phyloP scores from a whole-genome alignment of 768 basidiomycete species.

The Auriscalpium vulgare region DNA sequence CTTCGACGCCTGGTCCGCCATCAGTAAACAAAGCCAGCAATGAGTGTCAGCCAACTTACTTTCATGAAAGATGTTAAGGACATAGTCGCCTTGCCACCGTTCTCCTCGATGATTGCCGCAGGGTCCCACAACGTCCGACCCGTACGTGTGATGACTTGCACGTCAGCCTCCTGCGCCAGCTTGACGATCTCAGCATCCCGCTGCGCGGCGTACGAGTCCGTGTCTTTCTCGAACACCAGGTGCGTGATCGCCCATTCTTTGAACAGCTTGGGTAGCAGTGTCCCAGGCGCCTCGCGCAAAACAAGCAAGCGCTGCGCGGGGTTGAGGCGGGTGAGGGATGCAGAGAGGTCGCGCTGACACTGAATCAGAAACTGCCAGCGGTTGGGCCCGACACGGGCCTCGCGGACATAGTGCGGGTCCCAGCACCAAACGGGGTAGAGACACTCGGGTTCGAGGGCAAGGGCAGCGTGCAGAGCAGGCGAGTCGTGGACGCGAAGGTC shows the following conservation, averaged over 20 bases:
- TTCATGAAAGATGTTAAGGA: neutral
- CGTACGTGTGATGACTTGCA: constrained; percentile 4
- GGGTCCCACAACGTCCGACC: constrained; percentile 4
- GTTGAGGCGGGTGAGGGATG: constrained; percentile 7
- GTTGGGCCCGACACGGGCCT: constrained; percentile 1
- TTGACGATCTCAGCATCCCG: constrained; percentile 12
- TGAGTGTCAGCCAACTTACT: neutral
- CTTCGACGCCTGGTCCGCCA: neutral
- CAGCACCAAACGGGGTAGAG: constrained; percentile 4
- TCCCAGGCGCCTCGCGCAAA: constrained; percentile 17
- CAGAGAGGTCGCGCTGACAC: constrained; percentile 9
- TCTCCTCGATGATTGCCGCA: constrained; percentile 5
- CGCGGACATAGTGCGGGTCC: constrained; percentile 2
- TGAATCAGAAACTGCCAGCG: constrained; percentile 5
- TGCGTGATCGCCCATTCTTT: constrained; percentile 12
- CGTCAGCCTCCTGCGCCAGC: constrained; percentile 13
- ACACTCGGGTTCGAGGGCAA: neutral
- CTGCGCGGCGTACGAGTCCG: constrained; percentile 7
- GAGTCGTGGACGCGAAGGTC: constrained; percentile 14
- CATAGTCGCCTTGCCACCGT: constrained; percentile 1
- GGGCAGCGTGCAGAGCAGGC: constrained; percentile 7
- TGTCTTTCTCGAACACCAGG: constrained; percentile 15
- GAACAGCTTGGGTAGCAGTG: constrained; percentile 4
- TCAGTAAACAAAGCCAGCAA: neutral
- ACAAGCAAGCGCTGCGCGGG: constrained; percentile 15